These are phyloP conservation scores for Penicillium cinerascens DNA, from an alignment of 495 filamentous ascomycete species.

Conservation along the genomic window DNA sequence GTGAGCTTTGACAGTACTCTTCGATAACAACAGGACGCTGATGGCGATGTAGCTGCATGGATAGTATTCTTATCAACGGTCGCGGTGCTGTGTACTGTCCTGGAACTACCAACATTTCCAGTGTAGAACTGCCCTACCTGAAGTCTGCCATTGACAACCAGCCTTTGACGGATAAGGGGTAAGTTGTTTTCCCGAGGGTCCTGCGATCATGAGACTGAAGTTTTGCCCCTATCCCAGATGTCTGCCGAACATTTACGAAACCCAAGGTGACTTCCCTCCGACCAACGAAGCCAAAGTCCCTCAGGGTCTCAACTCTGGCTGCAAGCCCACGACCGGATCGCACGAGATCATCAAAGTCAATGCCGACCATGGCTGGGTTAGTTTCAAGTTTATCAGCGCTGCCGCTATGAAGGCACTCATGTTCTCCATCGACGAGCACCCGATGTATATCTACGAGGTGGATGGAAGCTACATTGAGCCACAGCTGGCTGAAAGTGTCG, in stretches of 20 bases:
- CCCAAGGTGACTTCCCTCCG: slow-evolving; percentile 25
- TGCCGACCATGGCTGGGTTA: slow-evolving; percentile 37
- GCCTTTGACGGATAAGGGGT: slow-evolving; percentile 51
- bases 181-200: slow-evolving; percentile 5
- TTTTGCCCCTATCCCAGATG: slow-evolving; percentile 11
- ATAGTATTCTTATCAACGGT: slow-evolving; percentile 52
- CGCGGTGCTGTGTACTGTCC: slow-evolving; percentile 50
- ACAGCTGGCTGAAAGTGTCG: slow-evolving; percentile 23
- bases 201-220: neutral
- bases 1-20: slow-evolving; percentile 17
- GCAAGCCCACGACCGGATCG: slow-evolving; percentile 36
- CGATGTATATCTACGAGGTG: slow-evolving; percentile 40
- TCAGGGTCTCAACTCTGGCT: slow-evolving; percentile 31
- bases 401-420: slow-evolving; percentile 33
- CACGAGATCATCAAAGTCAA: slow-evolving; percentile 39
- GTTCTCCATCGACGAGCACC: slow-evolving; percentile 43
- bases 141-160: slow-evolving; percentile 25
- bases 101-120: slow-evolving; percentile 28
- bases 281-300: slow-evolving; percentile 36
- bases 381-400: slow-evolving; percentile 49
- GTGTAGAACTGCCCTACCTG: slow-evolving; percentile 30
- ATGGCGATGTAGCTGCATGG: slow-evolving; percentile 31
- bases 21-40: neutral
- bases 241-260: slow-evolving; percentile 28
- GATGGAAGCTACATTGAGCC: slow-evolving; percentile 41